Base-by-base conservation (phyloP, 2,329 filamentous ascomycete species). In the Epichloe brachyelytri region DNA sequence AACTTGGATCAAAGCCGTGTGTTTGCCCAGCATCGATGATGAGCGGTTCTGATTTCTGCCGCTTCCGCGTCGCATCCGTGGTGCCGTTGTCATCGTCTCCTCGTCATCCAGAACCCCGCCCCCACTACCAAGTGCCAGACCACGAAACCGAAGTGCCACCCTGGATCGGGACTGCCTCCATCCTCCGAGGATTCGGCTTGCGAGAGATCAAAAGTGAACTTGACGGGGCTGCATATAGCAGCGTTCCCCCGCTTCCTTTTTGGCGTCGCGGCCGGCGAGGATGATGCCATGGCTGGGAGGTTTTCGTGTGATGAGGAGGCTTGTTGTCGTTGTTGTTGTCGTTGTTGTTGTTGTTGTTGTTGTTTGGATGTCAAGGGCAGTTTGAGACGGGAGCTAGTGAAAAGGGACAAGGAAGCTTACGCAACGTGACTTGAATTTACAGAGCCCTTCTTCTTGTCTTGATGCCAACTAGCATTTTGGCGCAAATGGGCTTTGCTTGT, bases 71-170 rank as follows among this genome's bases (percentile, higher is more conserved):
- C 4, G 20, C 22, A 46, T 46, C 43, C 46, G 34, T 15, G 15
- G 36, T 39, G 43, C 34, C 61, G 55, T 67, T 64, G 46, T 52
- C 55, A 36, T 60, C 60, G 38, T 62, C 56, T 40, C 36, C 43
- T 64, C 58, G 34, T 62, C 63, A 44, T 62, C 59, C 53, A 60
- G 57, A 50, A 56, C 71, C 70, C 71, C 74, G 65, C 69, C 73
- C 68, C 72, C 74, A 61, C 64, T 60, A 57, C 61, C 65, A 50
- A 80, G 63, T 14, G 67, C 71, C 48, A 80, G 68, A 51, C 75
- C 72, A 48, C 70, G 68, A 63, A 80, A 78, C 58, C 69, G 69
- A 59, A 74, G 72, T 39, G 72, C 74, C 40, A 80, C 74, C 50
- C 64, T 71, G 41, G 73, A 72, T 50, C 72, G 69, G n/a, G 76